Percentiles rank a stretch among this genome's conserved stretches.
Conservation (phyloP, 2,329 filamentous ascomycete species). For the Cladophialophora yegresii region DNA sequence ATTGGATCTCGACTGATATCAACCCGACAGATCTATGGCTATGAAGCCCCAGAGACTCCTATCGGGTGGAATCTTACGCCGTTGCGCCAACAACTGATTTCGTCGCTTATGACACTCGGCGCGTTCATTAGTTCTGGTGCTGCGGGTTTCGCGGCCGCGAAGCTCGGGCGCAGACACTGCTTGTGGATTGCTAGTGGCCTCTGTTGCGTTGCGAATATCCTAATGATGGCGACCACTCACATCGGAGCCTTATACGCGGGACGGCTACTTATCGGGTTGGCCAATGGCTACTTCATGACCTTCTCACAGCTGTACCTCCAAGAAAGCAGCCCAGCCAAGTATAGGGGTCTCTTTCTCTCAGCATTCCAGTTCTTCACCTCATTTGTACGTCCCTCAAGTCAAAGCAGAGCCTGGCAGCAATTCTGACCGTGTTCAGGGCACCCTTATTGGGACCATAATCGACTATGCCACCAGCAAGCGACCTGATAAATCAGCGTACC, state of each 20-base stretch:
- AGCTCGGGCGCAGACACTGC: slow-evolving; percentile 53
- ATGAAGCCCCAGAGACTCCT: slow-evolving; percentile 29
- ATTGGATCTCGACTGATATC: background rate
- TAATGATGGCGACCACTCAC: slow-evolving; percentile 49
- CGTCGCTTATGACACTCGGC: slow-evolving; percentile 53
- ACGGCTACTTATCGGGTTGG: slow-evolving; percentile 50
- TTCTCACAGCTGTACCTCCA: slow-evolving; percentile 53
- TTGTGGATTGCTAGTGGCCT: slow-evolving; percentile 1
- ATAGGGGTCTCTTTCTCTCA: slow-evolving; percentile 52
- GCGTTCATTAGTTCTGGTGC: slow-evolving; percentile 50
- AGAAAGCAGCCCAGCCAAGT: slow-evolving; percentile 52
- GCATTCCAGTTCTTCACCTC: slow-evolving; percentile 39
- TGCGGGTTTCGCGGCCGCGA: slow-evolving; percentile 45
- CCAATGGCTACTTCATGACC: slow-evolving; percentile 50
- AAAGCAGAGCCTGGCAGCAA: slow-evolving; percentile 39
- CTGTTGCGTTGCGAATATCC: background rate
- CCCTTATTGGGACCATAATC: slow-evolving; percentile 20
- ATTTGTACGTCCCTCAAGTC: slow-evolving; percentile 41
- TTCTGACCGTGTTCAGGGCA: slow-evolving; percentile 31
- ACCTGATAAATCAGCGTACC: slow-evolving; percentile 42
- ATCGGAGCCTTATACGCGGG: slow-evolving; percentile 50
- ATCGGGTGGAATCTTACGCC: slow-evolving; percentile 38
- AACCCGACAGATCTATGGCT: slow-evolving; percentile 34
- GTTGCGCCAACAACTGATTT: slow-evolving; percentile 52
- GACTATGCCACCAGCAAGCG: slow-evolving; percentile 29